Percentiles rank a stretch among this genome's conserved stretches.
phyloP scores from a whole-genome alignment of 2,329 filamentous ascomycete genomes.

The Monilinia fructicola region DNA sequence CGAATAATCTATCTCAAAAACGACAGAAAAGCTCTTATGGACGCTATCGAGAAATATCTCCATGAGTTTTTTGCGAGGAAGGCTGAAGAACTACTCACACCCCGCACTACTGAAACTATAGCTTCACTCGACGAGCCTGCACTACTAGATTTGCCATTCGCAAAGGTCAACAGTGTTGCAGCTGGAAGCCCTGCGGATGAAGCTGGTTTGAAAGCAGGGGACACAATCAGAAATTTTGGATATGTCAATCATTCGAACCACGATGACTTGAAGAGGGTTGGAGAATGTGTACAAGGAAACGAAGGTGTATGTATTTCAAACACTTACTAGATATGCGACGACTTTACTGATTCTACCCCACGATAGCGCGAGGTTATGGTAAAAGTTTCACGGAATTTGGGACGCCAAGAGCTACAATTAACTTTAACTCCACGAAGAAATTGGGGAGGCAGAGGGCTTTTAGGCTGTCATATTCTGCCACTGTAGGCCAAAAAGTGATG shows the following conservation, averaged over 20 bases:
- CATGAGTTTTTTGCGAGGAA: constrained; percentile 84
- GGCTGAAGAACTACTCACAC: constrained; percentile 44
- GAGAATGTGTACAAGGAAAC: constrained; percentile 85
- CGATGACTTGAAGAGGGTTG: constrained; percentile 80
- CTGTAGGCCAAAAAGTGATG: constrained; percentile 50
- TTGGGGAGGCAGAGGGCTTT: constrained; percentile 86
- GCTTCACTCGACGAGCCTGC: constrained; percentile 40
- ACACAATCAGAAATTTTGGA: constrained; percentile 82
- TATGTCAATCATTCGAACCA: constrained; percentile 81
- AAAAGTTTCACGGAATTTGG: constrained; percentile 54
- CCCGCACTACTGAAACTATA: constrained; percentile 37
- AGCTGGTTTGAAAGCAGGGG: constrained; percentile 77
- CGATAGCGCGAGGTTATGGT: constrained; percentile 68
- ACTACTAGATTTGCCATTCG: constrained; percentile 66
- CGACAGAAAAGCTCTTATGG: constrained; percentile 90
- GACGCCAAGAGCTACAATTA: constrained; percentile 61
- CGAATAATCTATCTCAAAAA: constrained; percentile 88
- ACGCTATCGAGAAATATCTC: constrained; percentile 76
- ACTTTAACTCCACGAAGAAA: constrained; percentile 72
- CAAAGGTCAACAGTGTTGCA: constrained; percentile 83
- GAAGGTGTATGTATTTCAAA: constrained; percentile 68
- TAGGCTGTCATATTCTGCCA: constrained; percentile 88
- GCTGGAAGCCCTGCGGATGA: constrained; percentile 75
- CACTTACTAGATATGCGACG: not conserved
- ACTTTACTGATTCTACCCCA: constrained; percentile 6